phyloP scores from a whole-genome alignment of 768 basidiomycete species.

The Hygrophoropsis aurantiaca region DNA sequence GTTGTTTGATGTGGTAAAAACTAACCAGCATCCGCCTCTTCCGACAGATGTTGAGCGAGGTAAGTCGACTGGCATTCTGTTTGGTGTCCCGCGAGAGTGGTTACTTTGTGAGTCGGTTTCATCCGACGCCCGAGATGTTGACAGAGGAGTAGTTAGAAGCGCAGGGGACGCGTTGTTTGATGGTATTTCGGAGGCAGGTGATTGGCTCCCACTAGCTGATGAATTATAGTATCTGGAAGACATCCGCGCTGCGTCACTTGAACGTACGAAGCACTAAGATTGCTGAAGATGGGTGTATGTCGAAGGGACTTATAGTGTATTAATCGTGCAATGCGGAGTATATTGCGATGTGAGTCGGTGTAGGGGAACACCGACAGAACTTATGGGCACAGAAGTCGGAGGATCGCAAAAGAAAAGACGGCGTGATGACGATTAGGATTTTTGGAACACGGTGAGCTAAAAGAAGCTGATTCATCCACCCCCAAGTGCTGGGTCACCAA shows the following conservation, averaged over 20 bases:
- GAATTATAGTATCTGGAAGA: conserved; percentile 48
- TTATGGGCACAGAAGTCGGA: conserved; percentile 19
- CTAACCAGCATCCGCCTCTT: conserved; percentile 81
- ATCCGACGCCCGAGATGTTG: conserved; percentile 36
- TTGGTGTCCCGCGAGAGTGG: conserved; percentile 42
- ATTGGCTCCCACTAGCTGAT: conserved; percentile 46
- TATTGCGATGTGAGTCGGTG: conserved; percentile 27
- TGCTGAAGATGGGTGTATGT: conserved; percentile 21
- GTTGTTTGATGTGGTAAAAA: conserved; percentile 14
- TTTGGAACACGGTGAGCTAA: conserved; percentile 22
- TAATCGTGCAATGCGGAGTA: conserved; percentile 16
- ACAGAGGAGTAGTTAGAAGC: conserved; percentile 34
- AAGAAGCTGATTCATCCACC: conserved; percentile 21
- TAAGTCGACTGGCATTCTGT: conserved; percentile 46
- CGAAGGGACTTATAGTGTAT: conserved; percentile 17
- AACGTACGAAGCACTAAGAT: conserved; percentile 21
- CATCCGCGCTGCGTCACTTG: conserved; percentile 32
- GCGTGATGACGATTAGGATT: conserved; percentile 24
- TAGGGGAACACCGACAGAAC: conserved; percentile 19
- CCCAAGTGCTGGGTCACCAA: conserved; percentile 20
- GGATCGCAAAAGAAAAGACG: conserved; percentile 26
- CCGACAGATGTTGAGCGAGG: conserved; percentile 54
- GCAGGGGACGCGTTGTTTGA: conserved; percentile 48
- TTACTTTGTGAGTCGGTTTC: conserved; percentile 24
- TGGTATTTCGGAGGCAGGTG: conserved; percentile 45